A percentile compares a stretch with the other conserved stretches of the same genome.
Conservation (phyloP, 768 basidiomycete genomes). For the Boletus rubropictus region DNA sequence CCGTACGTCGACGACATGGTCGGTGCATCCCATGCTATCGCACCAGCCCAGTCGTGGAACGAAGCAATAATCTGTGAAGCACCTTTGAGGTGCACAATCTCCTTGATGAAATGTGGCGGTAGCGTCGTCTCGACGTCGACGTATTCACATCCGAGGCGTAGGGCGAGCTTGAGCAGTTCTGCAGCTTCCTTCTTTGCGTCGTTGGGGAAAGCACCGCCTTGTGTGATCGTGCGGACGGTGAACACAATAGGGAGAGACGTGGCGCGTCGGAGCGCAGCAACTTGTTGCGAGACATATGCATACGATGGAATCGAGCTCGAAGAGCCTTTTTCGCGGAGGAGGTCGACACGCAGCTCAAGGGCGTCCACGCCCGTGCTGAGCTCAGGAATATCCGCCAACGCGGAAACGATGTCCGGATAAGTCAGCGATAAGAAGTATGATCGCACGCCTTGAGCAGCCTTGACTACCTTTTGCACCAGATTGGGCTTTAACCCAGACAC, state of each 20-base stretch:
- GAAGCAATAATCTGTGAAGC: constrained; percentile 81
- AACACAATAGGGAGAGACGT: constrained; percentile 86
- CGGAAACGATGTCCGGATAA: constrained; percentile 77
- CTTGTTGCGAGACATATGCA: constrained; percentile 73
- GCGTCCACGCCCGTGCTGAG: constrained; percentile 84
- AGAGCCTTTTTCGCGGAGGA: constrained; percentile 55
- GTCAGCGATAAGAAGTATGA: constrained; percentile 93
- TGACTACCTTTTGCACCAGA: constrained; percentile 44
- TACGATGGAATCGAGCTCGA: constrained; percentile 55
- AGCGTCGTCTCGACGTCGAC: constrained; percentile 85
- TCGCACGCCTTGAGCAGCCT: constrained; percentile 41
- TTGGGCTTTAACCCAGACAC: constrained; percentile 72
- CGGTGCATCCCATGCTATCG: constrained; percentile 71
- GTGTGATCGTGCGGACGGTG: constrained; percentile 80
- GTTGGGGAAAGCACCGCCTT: constrained; percentile 92
- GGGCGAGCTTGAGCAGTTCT: constrained; percentile 68
- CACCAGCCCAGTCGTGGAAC: constrained; percentile 92
- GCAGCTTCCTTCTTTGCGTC: constrained; percentile 63
- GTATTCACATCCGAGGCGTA: constrained; percentile 86
- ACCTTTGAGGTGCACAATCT: constrained; percentile 59
- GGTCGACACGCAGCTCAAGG: constrained; percentile 89
- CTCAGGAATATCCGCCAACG: constrained; percentile 62
- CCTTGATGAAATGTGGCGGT: constrained; percentile 54
- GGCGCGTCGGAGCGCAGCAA: constrained; percentile 69
- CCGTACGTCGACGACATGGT: constrained; percentile 65